Percentiles rank a stretch among this genome's conserved stretches.
Conservation (phyloP, 331 rosid genomes). For the Saraca asoca region DNA sequence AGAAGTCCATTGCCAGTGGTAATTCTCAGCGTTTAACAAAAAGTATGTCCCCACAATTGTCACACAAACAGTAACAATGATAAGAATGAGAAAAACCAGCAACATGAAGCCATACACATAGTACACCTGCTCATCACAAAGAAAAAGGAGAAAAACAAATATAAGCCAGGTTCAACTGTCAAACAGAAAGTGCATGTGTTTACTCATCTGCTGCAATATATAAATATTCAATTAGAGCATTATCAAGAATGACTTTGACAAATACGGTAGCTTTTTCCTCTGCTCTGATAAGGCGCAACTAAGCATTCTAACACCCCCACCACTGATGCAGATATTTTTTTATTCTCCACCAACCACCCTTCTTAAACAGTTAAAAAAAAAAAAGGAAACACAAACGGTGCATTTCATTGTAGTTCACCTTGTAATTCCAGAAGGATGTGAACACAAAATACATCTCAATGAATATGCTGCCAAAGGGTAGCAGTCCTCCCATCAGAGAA, state of each 20-base stretch:
- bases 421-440: constrained; percentile 99
- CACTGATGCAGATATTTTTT: no score
- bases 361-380: no score
- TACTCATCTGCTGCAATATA: constrained; percentile 12
- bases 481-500: constrained; percentile 98
- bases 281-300: constrained; percentile 18
- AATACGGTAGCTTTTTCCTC: constrained; percentile 1
- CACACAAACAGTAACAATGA: constrained; percentile 90
- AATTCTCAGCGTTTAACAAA: constrained; percentile 97
- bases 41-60: constrained; percentile 97
- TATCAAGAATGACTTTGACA: no score
- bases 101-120: constrained; percentile 98
- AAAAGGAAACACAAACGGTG: constrained; percentile 11
- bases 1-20: constrained; percentile 99
- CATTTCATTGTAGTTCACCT: constrained; percentile 55
- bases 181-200: constrained; percentile 8
- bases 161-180: constrained; percentile 29
- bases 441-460: constrained; percentile 99
- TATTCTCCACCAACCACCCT: no score
- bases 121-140: constrained; percentile 76
- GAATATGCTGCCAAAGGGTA: constrained; percentile 99
- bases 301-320: constrained; percentile 3
- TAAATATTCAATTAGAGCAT: background rate
- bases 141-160: constrained; percentile 22
- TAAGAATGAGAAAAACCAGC: constrained; percentile 90